Evolutionary conservation across 805 yeast genomes (phyloP), one percentile per base, ranked within the genome.

Genomic region (Metschnikowia lunata): DNA sequence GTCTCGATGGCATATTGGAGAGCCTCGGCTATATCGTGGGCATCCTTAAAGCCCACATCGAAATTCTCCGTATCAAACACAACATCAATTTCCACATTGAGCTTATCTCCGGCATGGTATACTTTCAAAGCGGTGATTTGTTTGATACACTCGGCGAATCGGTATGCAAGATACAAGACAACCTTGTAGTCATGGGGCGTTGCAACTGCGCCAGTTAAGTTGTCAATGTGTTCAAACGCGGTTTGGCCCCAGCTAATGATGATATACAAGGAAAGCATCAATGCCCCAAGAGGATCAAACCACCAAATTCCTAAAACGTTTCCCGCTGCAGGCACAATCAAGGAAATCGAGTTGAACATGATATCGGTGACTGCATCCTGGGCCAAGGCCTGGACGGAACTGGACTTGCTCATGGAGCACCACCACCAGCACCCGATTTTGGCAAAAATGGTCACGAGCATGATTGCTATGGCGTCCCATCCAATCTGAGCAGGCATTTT

Each of bases 361-460:
- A 85, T 76, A 61, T 86, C 95, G 0, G 90, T 85, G 62, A 75
- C 71, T 0, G 93, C 93, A 63, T 86, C 95, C 61, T 85, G 91
- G 1, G 90, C 87, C 43, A 85, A 66, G 0, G 95, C 95, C 56
- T 80, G 84, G 2, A 86, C 83, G 0, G 89, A 80, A 13, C 83
- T 76, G 12, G 88, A 82, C 13, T 72, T 64, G 48, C 83, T 74
- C 11, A 69, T 63, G 33, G 75, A 66, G 57, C 91, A 85, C 79
- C 85, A 78, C 10, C 76, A 27, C 72, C 78, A 86, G 54, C 88
- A 81, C 1, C 69, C 72, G 6, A 80, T 52, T 56, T 85, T 85
- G 27, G 77, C 69, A 4, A 76, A 55, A 14, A 85, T 80, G 0
- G 95, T 86, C 13, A 74, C 43, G 0, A 70, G 39, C 93, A 85